A percentile compares a stretch with the other conserved stretches of the same genome.
These are phyloP conservation scores for Carallia pectinifolia DNA, from an alignment of 345 rosid genomes.

Conservation along the genomic window DNA sequence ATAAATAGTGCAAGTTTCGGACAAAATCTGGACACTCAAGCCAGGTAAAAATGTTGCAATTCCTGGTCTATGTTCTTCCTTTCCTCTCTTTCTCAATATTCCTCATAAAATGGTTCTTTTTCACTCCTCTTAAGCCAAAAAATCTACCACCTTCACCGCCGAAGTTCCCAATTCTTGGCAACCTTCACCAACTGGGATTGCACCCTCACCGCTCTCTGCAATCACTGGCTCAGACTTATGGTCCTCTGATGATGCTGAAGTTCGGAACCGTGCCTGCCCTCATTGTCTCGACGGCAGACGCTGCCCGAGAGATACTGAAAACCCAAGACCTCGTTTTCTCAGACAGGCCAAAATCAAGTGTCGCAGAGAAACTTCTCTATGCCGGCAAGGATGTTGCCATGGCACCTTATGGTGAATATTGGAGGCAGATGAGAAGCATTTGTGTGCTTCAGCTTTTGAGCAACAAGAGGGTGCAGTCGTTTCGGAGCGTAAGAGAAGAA, in stretches of 20 bases:
- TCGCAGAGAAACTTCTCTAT: constrained; percentile 29
- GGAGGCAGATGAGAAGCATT: constrained; percentile 62
- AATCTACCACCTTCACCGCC: constrained; percentile 13
- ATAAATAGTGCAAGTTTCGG: background rate
- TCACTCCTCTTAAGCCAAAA: background rate
- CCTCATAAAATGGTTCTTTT: background rate
- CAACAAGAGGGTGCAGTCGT: constrained; percentile 45
- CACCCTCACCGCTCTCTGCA: constrained; percentile 9
- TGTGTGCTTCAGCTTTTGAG: constrained; percentile 49
- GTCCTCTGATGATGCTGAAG: constrained; percentile 61
- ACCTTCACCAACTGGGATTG: constrained; percentile 15
- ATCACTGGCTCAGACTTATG: constrained; percentile 22
- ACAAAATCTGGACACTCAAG: no score
- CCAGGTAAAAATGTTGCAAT: background rate
- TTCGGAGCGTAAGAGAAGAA: constrained; percentile 38
- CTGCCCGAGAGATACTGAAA: constrained; percentile 46
- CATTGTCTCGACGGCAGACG: constrained; percentile 52
- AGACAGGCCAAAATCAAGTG: constrained; percentile 34
- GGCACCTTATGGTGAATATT: constrained; percentile 64
- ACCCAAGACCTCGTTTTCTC: constrained; percentile 55
- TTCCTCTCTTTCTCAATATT: background rate
- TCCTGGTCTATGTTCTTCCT: background rate
- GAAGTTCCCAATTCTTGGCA: constrained; percentile 12
- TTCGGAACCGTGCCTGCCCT: constrained; percentile 45
- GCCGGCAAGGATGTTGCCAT: constrained; percentile 32